Base-by-base conservation (phyloP, 805 yeast genomes). In the Cyberlindnera mycetangii region DNA sequence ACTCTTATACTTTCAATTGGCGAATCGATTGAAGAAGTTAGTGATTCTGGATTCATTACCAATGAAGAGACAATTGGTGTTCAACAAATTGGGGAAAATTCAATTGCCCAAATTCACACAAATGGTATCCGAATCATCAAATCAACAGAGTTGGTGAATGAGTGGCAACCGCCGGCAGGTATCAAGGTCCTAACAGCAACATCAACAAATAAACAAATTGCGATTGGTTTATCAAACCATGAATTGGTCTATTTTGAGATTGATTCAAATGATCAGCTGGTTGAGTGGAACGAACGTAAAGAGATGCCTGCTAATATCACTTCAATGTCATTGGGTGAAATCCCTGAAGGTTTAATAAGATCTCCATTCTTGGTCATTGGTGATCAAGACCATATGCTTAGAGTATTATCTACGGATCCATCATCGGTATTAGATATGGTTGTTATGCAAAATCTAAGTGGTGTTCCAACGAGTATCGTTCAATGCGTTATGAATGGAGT, bases 91-190 rank as follows among this genome's bases (percentile, higher is more conserved):
- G 95, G 95, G 0, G 47, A 50, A 2, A 55, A 62, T 4, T 77
- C 92, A 0, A 60, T 89, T 0, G 76, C 84, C 6, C 99, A 92
- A 60, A 72, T 92, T 2, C 85, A 86, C 59, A 52, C 78, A 0
- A 72, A 77, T 48, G 96, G 93, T 5, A 67, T 92, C 18, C 70
- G 83, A 14, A 88, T 85, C 53, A 67, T 84, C 18, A 56, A 61
- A 31, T 51, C 60, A 45, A 53, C 54, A 4, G 14, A 47, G 17
- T n/a, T 54, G 9, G 32, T 37, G 2, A 51, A 31, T 12, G 84
- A 84, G 49, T 93, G 98, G 98, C 68, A 64, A 22, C 88, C 96
- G 1, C 95, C 97, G 0, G 80, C 83, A 0, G 95, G 93, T 3
- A 76, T 81, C 17, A 69, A 74, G 19, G 72, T 93, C 32, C 55